Evolutionary conservation across 345 rosid genomes (phyloP).

Genomic region (Punica granatum): DNA sequence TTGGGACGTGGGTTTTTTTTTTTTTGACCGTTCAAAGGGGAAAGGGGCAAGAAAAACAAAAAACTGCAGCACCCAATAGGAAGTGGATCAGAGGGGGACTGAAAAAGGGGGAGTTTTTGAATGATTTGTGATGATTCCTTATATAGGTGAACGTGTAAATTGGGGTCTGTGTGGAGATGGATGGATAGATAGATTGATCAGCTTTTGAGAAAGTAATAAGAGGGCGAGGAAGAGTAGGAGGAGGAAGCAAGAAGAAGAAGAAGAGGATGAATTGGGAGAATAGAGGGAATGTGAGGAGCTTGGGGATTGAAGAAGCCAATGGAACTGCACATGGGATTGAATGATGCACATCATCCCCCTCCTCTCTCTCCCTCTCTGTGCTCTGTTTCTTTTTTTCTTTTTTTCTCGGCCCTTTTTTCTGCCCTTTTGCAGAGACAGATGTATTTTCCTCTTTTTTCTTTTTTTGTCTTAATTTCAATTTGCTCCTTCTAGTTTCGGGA

Average conservation of each 20-base stretch:
- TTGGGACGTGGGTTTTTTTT: conserved; percentile 1
- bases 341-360: conserved; percentile 11
- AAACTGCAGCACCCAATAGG: neutral
- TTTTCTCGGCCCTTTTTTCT: neutral
- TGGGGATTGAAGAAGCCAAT: conserved; percentile 16
- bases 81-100: conserved; percentile 1
- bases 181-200: conserved; percentile 7
- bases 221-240: neutral
- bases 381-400: neutral
- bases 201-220: conserved; percentile 14
- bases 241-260: neutral
- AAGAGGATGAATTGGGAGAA: neutral
- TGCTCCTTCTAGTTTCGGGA: too few relatives aligned
- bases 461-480: neutral
- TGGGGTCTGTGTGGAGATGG: conserved; percentile 1
- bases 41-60: neutral
- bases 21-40: conserved; percentile 14
- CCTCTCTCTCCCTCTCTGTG: too few relatives aligned
- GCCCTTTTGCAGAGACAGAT: too few relatives aligned
- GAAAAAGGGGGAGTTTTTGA: neutral
- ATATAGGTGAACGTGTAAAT: neutral
- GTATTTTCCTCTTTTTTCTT: neutral
- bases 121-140: conserved; percentile 9
- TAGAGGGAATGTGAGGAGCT: conserved; percentile 5
- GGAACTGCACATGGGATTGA: conserved; percentile 17